Conservation (phyloP, 2,329 filamentous ascomycete genomes). For the Trichoderma afroharzianum region DNA sequence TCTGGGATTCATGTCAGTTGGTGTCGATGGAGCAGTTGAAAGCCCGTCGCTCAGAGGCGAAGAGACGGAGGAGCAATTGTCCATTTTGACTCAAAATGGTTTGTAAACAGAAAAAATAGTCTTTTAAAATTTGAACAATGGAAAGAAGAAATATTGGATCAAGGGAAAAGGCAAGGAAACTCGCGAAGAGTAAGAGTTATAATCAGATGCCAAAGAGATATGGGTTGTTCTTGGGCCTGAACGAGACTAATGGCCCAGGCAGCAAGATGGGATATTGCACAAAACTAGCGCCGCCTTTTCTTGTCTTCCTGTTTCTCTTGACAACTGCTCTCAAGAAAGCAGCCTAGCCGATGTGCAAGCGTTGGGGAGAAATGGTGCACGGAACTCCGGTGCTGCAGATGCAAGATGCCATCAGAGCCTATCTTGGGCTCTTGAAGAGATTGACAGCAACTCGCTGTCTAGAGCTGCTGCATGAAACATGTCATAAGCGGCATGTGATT, state of each 20-base stretch:
- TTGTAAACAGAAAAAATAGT: background rate
- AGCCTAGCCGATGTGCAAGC: background rate
- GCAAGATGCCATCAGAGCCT: background rate
- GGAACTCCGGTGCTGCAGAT: background rate
- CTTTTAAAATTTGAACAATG: too few species aligned
- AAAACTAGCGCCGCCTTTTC: background rate
- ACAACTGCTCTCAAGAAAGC: background rate
- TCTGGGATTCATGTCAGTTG: slow-evolving; percentile 28
- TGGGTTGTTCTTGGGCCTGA: background rate
- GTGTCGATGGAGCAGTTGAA: slow-evolving; percentile 5
- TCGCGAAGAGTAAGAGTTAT: background rate
- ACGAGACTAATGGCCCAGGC: background rate
- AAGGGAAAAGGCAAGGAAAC: background rate
- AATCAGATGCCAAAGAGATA: background rate
- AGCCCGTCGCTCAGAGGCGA: background rate
- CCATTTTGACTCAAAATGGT: background rate
- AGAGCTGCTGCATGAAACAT: background rate
- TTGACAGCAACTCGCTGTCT: background rate
- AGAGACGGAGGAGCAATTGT: background rate
- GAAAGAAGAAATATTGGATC: background rate
- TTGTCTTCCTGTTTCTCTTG: background rate
- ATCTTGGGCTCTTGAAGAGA: background rate
- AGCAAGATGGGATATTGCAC: background rate
- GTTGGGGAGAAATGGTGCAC: background rate
- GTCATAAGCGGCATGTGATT: background rate